Evolutionary conservation across 257 asterid genomes (phyloP).

Genomic region (Mentha longifolia): DNA sequence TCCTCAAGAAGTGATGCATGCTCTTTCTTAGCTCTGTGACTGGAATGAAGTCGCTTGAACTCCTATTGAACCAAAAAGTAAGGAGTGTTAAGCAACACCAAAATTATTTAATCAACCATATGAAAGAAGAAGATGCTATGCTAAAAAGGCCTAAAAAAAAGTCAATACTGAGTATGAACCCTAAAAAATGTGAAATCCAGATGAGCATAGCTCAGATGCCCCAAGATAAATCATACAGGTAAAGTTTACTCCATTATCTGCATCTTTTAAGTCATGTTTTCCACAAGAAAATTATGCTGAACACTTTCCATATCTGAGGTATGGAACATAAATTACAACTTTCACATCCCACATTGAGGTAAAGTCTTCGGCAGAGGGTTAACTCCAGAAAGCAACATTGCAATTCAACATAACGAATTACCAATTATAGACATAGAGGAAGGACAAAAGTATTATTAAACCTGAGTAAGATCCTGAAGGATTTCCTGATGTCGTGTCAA

Average conservation of each 20-base stretch:
- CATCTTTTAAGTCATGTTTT: slow-evolving; percentile 20
- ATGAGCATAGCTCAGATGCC: slow-evolving; percentile 17
- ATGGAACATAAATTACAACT: no score
- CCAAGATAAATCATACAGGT: slow-evolving; percentile 13
- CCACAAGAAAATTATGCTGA: slow-evolving; percentile 14
- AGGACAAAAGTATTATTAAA: slow-evolving; percentile 28
- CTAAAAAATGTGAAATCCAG: slow-evolving; percentile 16
- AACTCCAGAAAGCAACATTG: slow-evolving; percentile 6
- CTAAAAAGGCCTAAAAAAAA: background rate
- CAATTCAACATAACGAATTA: background rate
- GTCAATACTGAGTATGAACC: background rate
- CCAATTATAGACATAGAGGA: background rate
- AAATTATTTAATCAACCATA: slow-evolving; percentile 31
- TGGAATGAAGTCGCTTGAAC: slow-evolving; percentile 84
- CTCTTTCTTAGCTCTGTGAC: slow-evolving; percentile 91
- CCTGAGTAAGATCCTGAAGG: slow-evolving; percentile 97
- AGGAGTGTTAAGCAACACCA: slow-evolving; percentile 31
- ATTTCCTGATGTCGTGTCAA: slow-evolving; percentile 97
- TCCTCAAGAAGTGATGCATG: slow-evolving; percentile 96
- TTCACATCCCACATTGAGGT: background rate
- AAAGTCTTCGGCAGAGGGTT: background rate
- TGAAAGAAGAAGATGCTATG: slow-evolving; percentile 13
- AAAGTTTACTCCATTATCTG: slow-evolving; percentile 18
- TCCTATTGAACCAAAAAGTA: slow-evolving; percentile 54
- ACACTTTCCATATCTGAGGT: no score